phyloP scores from a whole-genome alignment of 2,329 filamentous ascomycete genomes.

The Stachybotrys elegans region DNA sequence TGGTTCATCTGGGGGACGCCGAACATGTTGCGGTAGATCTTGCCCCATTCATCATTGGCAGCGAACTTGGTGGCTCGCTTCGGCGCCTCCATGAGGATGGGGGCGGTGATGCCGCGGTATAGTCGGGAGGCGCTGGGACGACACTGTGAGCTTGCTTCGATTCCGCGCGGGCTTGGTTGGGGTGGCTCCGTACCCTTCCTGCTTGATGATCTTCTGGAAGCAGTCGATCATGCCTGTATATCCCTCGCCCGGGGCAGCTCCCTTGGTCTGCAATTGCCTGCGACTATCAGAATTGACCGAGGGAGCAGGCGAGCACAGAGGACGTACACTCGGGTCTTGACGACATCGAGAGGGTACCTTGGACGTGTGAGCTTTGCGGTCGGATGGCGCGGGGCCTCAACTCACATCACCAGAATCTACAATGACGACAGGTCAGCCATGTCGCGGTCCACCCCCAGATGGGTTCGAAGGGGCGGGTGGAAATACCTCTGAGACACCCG shows the following conservation, averaged over 20 bases:
- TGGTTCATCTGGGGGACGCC: slow-evolving; percentile 86
- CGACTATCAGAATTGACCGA: neutral
- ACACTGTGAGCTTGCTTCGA: slow-evolving; percentile 14
- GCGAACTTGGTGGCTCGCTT: slow-evolving; percentile 98
- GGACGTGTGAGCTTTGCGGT: slow-evolving; percentile 12
- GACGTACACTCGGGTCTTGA: slow-evolving; percentile 92
- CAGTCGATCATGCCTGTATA: slow-evolving; percentile 99
- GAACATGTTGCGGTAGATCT: slow-evolving; percentile 85
- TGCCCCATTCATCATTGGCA: slow-evolving; percentile 97
- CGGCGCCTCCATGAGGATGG: slow-evolving; percentile 92
- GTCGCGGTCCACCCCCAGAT: too few relatives aligned
- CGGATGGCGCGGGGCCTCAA: slow-evolving; percentile 13
- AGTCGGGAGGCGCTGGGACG: slow-evolving; percentile 71
- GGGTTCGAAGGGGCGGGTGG: neutral
- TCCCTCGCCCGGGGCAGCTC: slow-evolving; percentile 66
- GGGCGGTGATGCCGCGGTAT: slow-evolving; percentile 92
- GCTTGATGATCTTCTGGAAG: slow-evolving; percentile 92
- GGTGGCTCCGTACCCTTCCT: slow-evolving; percentile 76
- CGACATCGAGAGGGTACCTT: slow-evolving; percentile 98
- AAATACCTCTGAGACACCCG: slow-evolving; percentile 89
- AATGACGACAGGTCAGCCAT: too few relatives aligned
- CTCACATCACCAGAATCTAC: slow-evolving; percentile 84
- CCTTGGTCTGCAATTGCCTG: slow-evolving; percentile 82
- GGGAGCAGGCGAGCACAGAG: slow-evolving; percentile 15
- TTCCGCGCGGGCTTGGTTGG: slow-evolving; percentile 5